Conservation (phyloP, 2,329 filamentous ascomycete species). For the Colletotrichum incanum region DNA sequence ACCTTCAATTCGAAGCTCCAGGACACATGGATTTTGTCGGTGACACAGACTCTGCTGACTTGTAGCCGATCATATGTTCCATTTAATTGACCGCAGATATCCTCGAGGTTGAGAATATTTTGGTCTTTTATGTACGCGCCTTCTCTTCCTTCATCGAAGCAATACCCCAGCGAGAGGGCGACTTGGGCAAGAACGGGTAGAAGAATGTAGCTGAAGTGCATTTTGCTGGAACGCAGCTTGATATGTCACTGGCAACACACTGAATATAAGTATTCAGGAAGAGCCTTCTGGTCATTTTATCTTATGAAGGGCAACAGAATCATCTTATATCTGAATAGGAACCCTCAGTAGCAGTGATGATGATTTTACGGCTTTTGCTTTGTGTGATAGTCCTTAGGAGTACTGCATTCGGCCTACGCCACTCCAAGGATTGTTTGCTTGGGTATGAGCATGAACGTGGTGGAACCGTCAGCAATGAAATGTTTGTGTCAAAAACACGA, state of each 20-base stretch:
- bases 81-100: neutral
- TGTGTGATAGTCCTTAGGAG: too few relatives aligned
- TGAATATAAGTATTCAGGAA: neutral
- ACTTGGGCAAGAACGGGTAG: neutral
- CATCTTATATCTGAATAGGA: neutral
- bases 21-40: neutral
- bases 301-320: neutral
- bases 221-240: neutral
- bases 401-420: too few relatives aligned
- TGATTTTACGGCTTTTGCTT: too few relatives aligned
- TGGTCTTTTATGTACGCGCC: neutral
- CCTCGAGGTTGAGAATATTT: neutral
- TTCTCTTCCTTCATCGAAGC: neutral
- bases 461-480: neutral
- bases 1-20: conserved; percentile 12
- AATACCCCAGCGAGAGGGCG: neutral
- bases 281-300: neutral
- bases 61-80: neutral
- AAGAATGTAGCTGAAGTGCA: neutral
- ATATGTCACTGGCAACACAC: neutral
- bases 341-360: neutral
- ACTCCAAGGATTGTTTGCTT: too few relatives aligned
- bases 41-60: neutral
- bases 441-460: too few relatives aligned
- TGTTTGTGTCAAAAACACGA: neutral